Percentiles rank a stretch among this genome's conserved stretches.
Conservation (phyloP, 768 basidiomycete species). For the Clitopilus hobsonii region DNA sequence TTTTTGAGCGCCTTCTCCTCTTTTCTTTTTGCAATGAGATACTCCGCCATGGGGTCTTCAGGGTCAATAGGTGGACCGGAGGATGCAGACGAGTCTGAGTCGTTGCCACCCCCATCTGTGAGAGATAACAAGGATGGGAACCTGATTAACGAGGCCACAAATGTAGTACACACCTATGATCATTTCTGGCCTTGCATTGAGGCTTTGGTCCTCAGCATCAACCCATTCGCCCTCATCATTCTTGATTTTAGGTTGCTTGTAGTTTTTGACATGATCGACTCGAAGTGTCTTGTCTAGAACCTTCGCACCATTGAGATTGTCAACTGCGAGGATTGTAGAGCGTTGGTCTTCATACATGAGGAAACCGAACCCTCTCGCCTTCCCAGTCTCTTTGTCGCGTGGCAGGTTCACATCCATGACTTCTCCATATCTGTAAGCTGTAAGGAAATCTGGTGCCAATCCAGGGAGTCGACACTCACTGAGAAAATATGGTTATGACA, state of each 20-base stretch:
- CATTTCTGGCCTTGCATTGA: constrained; percentile 82
- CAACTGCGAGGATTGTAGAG: constrained; percentile 92
- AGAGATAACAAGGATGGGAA: constrained; percentile 1
- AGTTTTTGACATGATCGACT: constrained; percentile 90
- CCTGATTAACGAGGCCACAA: constrained; percentile 1
- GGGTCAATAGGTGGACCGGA: constrained; percentile 76
- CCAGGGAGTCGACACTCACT: constrained; percentile 49
- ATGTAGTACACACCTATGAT: constrained; percentile 45
- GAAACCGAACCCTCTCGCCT: constrained; percentile 89
- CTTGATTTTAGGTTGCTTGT: constrained; percentile 80
- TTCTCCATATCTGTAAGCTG: constrained; percentile 81
- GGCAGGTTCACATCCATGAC: constrained; percentile 94
- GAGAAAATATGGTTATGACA: constrained; percentile 95
- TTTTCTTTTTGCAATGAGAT: constrained; percentile 68
- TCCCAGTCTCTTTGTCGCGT: constrained; percentile 89
- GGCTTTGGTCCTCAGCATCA: constrained; percentile 78
- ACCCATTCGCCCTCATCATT: constrained; percentile 81
- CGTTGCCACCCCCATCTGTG: constrained; percentile 39
- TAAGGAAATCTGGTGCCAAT: constrained; percentile 2
- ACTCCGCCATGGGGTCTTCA: constrained; percentile 98
- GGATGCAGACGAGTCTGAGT: constrained; percentile 63
- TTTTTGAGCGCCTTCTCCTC: constrained; percentile 71
- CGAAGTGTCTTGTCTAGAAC: constrained; percentile 83
- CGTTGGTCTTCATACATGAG: constrained; percentile 99
- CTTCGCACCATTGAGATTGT: constrained; percentile 95